A percentile compares a stretch with the other conserved stretches of the same genome.
Evolutionary conservation across 169 alveolate species (phyloP).

Genomic region (Plasmodium malariae): DNA sequence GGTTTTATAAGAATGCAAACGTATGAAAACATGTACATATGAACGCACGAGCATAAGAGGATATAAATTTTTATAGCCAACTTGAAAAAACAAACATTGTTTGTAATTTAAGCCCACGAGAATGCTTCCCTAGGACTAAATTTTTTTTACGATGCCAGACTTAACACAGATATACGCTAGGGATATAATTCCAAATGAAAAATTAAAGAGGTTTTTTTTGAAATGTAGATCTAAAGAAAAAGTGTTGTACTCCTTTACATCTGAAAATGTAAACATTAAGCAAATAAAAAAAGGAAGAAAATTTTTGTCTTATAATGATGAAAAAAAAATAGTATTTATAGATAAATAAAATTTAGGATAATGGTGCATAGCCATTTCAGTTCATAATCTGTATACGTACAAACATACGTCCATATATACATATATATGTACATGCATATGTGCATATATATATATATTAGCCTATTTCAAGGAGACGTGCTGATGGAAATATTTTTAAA

Average conservation of each 20-base stretch:
- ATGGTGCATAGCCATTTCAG: no score
- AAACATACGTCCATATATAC: neutral
- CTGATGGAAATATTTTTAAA: neutral
- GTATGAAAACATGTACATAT: no score
- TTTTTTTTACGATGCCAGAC: slow-evolving; percentile 73
- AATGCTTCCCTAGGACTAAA: no score
- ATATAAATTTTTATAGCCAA: no score
- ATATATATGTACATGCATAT: neutral
- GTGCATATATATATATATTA: neutral
- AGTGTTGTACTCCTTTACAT: slow-evolving; percentile 69
- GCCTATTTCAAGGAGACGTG: neutral
- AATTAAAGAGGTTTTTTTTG: slow-evolving; percentile 52
- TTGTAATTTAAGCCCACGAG: no score
- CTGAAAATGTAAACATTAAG: slow-evolving; percentile 41
- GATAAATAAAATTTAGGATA: no score
- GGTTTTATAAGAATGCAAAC: no score
- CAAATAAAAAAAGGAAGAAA: neutral
- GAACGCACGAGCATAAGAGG: no score
- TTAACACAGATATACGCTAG: slow-evolving; percentile 39
- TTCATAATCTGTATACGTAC: no score
- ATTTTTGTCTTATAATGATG: no score
- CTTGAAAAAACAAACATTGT: no score
- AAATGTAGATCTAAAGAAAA: slow-evolving; percentile 72
- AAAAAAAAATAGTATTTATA: no score
- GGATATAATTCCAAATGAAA: slow-evolving; percentile 49